Percentiles rank a stretch among this genome's conserved stretches.
Conservation (phyloP, 768 basidiomycete genomes). For the Agaricus blazei region DNA sequence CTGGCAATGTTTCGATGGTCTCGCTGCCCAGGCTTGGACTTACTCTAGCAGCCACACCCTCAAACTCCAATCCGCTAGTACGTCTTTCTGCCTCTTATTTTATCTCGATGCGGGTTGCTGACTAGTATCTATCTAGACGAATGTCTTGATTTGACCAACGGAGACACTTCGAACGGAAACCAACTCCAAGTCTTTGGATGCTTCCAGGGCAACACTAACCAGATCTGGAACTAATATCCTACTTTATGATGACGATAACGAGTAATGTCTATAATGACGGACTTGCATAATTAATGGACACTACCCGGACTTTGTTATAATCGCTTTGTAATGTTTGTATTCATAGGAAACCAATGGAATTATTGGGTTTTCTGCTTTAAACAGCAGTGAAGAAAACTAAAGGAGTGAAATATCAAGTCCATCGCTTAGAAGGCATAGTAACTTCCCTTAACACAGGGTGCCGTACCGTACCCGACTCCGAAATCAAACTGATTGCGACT, state of each 20-base stretch:
- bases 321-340: too few species aligned
- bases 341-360: too few species aligned
- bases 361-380: too few species aligned
- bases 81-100: background rate
- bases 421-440: too few species aligned
- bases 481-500: too few species aligned
- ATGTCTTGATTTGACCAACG: slow-evolving; percentile 26
- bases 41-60: slow-evolving; percentile 26
- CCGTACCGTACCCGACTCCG: too few species aligned
- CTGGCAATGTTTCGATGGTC: slow-evolving; percentile 25
- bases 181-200: slow-evolving; percentile 28
- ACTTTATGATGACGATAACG: background rate
- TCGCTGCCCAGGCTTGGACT: slow-evolving; percentile 29
- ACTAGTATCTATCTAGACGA: slow-evolving; percentile 13
- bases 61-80: slow-evolving; percentile 21
- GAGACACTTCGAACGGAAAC: slow-evolving; percentile 22
- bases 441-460: too few species aligned
- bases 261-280: too few species aligned
- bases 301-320: too few species aligned
- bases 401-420: too few species aligned
- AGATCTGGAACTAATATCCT: slow-evolving; percentile 19
- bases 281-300: too few species aligned
- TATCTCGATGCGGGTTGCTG: background rate
- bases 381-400: too few species aligned
- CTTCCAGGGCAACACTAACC: slow-evolving; percentile 21